Conservation (phyloP, 257 asterid genomes). For the Sherardia arvensis region DNA sequence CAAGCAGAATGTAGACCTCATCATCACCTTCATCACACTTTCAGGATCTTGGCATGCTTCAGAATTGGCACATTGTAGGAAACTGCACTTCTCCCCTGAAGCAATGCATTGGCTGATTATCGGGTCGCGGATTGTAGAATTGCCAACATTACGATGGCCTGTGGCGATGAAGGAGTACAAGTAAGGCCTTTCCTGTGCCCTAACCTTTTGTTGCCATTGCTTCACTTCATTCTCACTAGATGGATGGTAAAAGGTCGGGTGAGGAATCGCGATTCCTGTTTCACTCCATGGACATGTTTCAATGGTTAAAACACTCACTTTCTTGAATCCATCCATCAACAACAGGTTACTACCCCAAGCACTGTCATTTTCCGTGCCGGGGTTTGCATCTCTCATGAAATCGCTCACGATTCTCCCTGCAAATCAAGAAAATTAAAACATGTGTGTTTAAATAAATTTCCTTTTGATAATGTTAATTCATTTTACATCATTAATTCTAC, state of each 20-base stretch:
- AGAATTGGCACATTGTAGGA: constrained; percentile 7
- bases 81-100: constrained; percentile 4
- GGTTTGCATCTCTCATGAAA: constrained; percentile 7
- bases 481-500: no score
- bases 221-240: background rate
- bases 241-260: constrained; percentile 19
- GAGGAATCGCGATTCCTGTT: constrained; percentile 16
- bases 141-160: constrained; percentile 1
- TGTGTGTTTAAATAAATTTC: no score
- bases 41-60: constrained; percentile 9
- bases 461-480: no score
- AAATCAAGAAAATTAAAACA: background rate
- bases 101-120: constrained; percentile 14
- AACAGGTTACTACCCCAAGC: constrained; percentile 17
- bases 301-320: constrained; percentile 19
- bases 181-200: background rate
- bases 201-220: constrained; percentile 9
- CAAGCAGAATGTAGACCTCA: constrained; percentile 18
- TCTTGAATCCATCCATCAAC: constrained; percentile 7
- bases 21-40: constrained; percentile 10
- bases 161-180: constrained; percentile 13
- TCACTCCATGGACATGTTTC: constrained; percentile 11
- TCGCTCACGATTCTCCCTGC: background rate
- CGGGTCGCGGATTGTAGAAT: constrained; percentile 3
- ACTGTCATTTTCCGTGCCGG: background rate